Conservation (phyloP, 192 early-diverging fungal genomes). For the Lunasporangiospora selenospora region DNA sequence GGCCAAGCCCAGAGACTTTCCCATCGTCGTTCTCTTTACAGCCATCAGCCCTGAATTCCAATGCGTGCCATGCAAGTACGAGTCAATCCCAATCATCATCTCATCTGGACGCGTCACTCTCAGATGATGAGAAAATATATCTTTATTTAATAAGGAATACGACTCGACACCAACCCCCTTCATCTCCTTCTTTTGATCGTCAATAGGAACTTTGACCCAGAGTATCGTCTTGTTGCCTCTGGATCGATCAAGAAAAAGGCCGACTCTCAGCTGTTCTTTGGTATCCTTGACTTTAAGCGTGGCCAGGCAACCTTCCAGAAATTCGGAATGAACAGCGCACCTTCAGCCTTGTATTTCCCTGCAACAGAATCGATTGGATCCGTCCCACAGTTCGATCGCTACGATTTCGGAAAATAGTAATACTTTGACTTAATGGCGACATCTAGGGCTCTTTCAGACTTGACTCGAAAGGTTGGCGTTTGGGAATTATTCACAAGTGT, state of each 20-base stretch:
- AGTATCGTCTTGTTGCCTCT: conserved; percentile 65
- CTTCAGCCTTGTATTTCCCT: conserved; percentile 70
- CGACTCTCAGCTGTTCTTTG: conserved; percentile 64
- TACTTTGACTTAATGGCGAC: too few relatives aligned
- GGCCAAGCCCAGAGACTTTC: conserved; percentile 72
- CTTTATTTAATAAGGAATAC: too few relatives aligned
- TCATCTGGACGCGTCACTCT: background rate
- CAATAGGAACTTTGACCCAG: conserved; percentile 71
- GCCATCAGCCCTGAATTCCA: conserved; percentile 65
- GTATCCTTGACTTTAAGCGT: conserved; percentile 67
- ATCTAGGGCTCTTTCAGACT: too few relatives aligned
- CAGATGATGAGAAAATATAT: too few relatives aligned
- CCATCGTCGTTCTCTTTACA: conserved; percentile 70
- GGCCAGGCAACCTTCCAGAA: conserved; percentile 68
- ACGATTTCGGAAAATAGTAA: conserved; percentile 66
- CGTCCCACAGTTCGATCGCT: conserved; percentile 50
- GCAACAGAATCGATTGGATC: conserved; percentile 39
- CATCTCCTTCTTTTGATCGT: background rate
- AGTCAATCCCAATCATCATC: background rate
- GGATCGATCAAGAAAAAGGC: conserved; percentile 53
- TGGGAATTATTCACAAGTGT: background rate
- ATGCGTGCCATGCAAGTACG: conserved; percentile 79
- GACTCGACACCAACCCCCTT: too few relatives aligned
- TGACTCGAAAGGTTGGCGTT: background rate
- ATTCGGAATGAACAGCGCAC: conserved; percentile 65